Base-by-base conservation (phyloP, 2,329 filamentous ascomycete genomes). In the Beauveria australis region DNA sequence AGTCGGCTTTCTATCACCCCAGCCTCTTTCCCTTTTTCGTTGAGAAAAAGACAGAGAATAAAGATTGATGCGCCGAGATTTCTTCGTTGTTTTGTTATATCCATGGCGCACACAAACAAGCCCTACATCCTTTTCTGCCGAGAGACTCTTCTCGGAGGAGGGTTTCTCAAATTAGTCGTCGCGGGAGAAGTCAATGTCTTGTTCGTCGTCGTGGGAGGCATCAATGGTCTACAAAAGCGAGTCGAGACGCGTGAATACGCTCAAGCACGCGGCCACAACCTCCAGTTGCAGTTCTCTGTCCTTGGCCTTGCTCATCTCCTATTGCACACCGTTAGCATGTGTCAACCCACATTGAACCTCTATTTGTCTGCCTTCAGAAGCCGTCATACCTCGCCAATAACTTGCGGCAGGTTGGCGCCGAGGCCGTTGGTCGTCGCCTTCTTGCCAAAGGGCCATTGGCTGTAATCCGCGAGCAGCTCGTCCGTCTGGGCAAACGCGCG, bases 251-350 rank as follows among this genome's bases (percentile, higher is more conserved):
- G 94, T 99, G 75, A 99, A 99, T 70, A 99, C 94, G 78, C 89
- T 96, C 74, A 99, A 78, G 75, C 94, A 97, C 67, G 94, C 94
- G 57, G 94, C 92, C 59, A 99, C 91, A 70, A 96, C 93, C 83
- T 99, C 94, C 66, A 99, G 83, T 75, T 97, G 94, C 69, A 97
- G 82, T 73, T 99, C 94, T 78, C 91, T 95, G 68, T 97, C 93
- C 75, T 95, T 96, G 71, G 83, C 84, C 64, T 85, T 88, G 75
- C 87, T 89, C 66, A 96, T 81, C 75, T 99, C 94, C 76, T 87
- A 64, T 60, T 47, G 43, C 37, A 37, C 24, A 51, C 30, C 41
- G 64, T 70, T 61, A 71, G 65, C 57, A 43, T 48, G 30, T 8
- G 24, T n/a, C 24, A 19, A 10, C 51, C 22, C 16, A 37, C 12